These are phyloP conservation scores for Euphorbia peplus DNA, from an alignment of 345 rosid species.

Conservation along the genomic window DNA sequence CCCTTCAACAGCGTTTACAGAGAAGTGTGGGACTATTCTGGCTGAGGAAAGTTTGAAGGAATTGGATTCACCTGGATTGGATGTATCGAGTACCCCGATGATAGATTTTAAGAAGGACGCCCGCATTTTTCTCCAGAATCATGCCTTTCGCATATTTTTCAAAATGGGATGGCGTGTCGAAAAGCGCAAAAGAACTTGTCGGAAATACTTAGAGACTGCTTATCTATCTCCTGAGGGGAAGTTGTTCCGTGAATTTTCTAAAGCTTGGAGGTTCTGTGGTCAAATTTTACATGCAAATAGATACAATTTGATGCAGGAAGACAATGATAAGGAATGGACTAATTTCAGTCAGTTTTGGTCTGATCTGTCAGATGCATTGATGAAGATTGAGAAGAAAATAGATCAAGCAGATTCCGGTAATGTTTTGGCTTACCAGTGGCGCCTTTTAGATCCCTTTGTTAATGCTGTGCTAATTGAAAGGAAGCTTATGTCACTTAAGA, in stretches of 20 bases:
- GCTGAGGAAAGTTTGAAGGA: slow-evolving; percentile 30
- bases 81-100: slow-evolving; percentile 29
- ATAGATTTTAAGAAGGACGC: slow-evolving; percentile 57
- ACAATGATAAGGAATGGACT: slow-evolving; percentile 56
- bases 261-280: slow-evolving; percentile 75
- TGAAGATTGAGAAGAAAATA: slow-evolving; percentile 51
- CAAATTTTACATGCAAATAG: slow-evolving; percentile 41
- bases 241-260: slow-evolving; percentile 63
- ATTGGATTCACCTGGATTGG: slow-evolving; percentile 29
- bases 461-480: slow-evolving; percentile 63
- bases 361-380: slow-evolving; percentile 53
- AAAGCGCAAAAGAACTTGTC: slow-evolving; percentile 51
- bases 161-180: slow-evolving; percentile 66
- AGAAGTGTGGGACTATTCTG: slow-evolving; percentile 31
- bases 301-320: slow-evolving; percentile 38
- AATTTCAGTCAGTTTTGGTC: slow-evolving; percentile 62
- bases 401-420: slow-evolving; percentile 35
- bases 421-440: slow-evolving; percentile 64
- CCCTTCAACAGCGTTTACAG: slow-evolving; percentile 35
- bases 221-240: slow-evolving; percentile 70
- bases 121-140: slow-evolving; percentile 64
- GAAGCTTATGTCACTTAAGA: slow-evolving; percentile 73
- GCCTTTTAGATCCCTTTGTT: slow-evolving; percentile 83
- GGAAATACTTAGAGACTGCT: slow-evolving; percentile 46
- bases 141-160: slow-evolving; percentile 44